Conservation (phyloP, 2,329 filamentous ascomycete species). For the Aureobasidium sp. region DNA sequence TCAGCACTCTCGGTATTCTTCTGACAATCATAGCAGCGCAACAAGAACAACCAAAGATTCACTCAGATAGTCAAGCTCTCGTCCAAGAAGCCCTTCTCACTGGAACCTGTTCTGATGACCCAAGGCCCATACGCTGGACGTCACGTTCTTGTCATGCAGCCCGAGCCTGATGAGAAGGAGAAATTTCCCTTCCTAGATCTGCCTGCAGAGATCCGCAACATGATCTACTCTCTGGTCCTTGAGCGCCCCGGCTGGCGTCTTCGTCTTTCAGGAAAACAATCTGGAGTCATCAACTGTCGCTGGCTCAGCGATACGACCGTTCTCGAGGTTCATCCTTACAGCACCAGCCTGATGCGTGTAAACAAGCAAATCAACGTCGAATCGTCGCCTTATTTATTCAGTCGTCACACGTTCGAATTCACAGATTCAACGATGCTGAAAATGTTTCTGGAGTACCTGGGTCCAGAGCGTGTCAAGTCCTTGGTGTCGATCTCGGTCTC, state of each 20-base stretch:
- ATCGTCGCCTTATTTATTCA: background rate
- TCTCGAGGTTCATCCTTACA: background rate
- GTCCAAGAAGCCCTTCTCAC: slow-evolving; percentile 6
- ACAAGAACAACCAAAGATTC: background rate
- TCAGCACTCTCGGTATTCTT: background rate
- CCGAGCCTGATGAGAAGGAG: slow-evolving; percentile 6
- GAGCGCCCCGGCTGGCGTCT: background rate
- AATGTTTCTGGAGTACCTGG: background rate
- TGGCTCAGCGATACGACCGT: background rate
- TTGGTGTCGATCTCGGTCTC: background rate
- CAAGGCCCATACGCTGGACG: slow-evolving; percentile 17
- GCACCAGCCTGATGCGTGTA: background rate
- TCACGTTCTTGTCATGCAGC: slow-evolving; percentile 18
- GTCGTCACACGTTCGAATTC: slow-evolving; percentile 1
- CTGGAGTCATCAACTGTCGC: background rate
- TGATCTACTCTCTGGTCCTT: slow-evolving; percentile 18
- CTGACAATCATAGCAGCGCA: background rate
- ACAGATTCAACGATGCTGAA: background rate
- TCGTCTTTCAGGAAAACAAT: background rate
- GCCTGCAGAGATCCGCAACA: slow-evolving; percentile 20
- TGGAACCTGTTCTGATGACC: slow-evolving; percentile 12
- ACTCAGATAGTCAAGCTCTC: background rate
- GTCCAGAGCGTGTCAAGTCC: background rate
- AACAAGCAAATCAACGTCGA: slow-evolving; percentile 2
- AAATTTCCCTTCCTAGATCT: slow-evolving; percentile 17